These are phyloP conservation scores for Torulaspora pretoriensis DNA, from an alignment of 1,139 yeast genomes.

Conservation along the genomic window DNA sequence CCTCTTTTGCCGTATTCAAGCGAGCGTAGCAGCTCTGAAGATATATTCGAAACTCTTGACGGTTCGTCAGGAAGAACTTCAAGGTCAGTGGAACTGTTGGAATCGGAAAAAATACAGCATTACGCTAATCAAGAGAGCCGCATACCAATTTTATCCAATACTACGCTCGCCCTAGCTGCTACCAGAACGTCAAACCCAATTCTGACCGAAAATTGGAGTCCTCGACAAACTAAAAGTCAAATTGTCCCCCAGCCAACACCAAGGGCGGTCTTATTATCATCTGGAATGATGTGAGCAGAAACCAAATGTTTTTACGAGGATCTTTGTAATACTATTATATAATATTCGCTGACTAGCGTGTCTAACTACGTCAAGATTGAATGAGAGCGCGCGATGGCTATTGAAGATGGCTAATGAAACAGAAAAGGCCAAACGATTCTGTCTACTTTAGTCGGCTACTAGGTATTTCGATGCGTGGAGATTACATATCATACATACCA, in stretches of 20 bases:
- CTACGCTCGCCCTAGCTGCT: slow-evolving; percentile 3
- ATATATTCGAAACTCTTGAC: slow-evolving; percentile 3
- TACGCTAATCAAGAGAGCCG: slow-evolving; percentile 12
- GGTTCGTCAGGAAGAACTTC: slow-evolving; percentile 2
- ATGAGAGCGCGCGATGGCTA: background rate
- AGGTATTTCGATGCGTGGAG: background rate
- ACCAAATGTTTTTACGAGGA: background rate
- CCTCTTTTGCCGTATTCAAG: slow-evolving; percentile 10
- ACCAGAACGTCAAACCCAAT: slow-evolving; percentile 5
- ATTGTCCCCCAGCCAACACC: slow-evolving; percentile 26
- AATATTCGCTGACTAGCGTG: background rate
- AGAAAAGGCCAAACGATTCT: background rate
- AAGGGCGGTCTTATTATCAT: slow-evolving; percentile 16
- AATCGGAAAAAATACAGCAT: slow-evolving; percentile 10
- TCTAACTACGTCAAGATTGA: background rate
- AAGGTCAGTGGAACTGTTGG: slow-evolving; percentile 7
- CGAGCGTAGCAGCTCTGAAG: slow-evolving; percentile 5
- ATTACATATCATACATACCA: background rate
- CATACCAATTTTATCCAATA: slow-evolving; percentile 16
- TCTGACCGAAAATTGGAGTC: slow-evolving; percentile 13
- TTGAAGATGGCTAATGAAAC: background rate
- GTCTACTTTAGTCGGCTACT: background rate
- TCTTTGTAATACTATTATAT: background rate
- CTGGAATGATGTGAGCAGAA: slow-evolving; percentile 5
- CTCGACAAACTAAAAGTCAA: slow-evolving; percentile 13